Base-by-base conservation (phyloP, 1,284 basidiomycete species). In the Abortiporus biennis region DNA sequence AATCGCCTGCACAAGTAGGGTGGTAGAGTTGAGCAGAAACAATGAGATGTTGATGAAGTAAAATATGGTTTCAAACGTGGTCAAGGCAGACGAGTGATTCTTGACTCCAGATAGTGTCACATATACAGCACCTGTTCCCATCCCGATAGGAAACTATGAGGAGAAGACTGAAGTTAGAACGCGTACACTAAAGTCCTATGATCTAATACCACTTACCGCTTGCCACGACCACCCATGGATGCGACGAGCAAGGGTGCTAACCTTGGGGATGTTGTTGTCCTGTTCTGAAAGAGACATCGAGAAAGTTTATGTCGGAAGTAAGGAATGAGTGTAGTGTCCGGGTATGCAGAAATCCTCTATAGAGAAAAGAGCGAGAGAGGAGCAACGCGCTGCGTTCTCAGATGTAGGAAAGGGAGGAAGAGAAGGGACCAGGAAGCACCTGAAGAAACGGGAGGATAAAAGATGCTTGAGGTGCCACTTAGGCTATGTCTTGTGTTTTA, bases 171-270 rank as follows among this genome's bases (percentile, higher is more conserved):
- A 21, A 40, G 35, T 21, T 9, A 21, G 31, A 34, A 24, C 12
- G 15, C 16, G 9, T 16, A n/a, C n/a, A n/a, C n/a, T n/a, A n/a
- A n/a, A n/a, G n/a, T n/a, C n/a, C n/a, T n/a, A n/a, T n/a, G n/a
- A n/a, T 15, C 5, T 20, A 36, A 24, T 30, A 38, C 23, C 5
- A 61, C 67, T 21, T 48, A 72, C 69, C 40, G 67, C 68, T 56
- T 73, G 69, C 70, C 70, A 72, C 32, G 65, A 64, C 70, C 70
- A 72, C 25, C 71, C 69, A 55, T 73, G 69, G 42, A 73, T 68
- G 19, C 70, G 64, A 20, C 65, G 58, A 4, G 66, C 65, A 11
- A 70, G 54, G 13, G 49, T 20, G 44, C 58, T 56, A 22, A 62
- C 61, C 15, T 32, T 24, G 15, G 41, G 45, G 13, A 15, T 40